Evolutionary conservation across 163 green algal genomes (phyloP).

Genomic region (Chlamydomonas reinhardtii): DNA sequence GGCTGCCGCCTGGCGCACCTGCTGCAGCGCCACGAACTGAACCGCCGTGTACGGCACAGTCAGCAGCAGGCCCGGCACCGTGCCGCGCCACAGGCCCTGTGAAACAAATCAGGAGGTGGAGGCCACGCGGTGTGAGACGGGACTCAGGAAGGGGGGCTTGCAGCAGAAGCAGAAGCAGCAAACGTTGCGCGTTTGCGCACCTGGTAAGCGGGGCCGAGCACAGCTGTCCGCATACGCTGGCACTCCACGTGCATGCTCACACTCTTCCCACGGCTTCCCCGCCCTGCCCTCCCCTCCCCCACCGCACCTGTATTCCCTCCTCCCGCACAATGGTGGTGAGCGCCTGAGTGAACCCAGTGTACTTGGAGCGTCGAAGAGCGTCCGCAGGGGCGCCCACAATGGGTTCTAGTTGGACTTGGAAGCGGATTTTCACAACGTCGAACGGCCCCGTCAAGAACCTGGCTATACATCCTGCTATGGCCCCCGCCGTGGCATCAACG

Average conservation of each 20-base stretch:
- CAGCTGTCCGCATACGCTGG: no score
- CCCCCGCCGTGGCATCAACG: conserved; percentile 79
- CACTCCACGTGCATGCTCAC: no score
- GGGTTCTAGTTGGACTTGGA: conserved; percentile 95
- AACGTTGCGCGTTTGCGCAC: no score
- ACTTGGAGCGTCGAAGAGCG: conserved; percentile 76
- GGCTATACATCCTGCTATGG: conserved; percentile 86
- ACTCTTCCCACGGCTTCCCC: no score
- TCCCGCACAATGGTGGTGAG: conserved; percentile 89
- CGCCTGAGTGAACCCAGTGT: conserved; percentile 92
- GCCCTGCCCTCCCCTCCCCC: no score
- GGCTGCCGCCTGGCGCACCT: conserved; percentile 76
- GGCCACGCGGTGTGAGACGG: no score
- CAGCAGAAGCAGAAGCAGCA: no score
- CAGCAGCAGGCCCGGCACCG: conserved; percentile 93
- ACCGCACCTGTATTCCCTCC: conserved; percentile 87
- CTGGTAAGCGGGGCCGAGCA: no score
- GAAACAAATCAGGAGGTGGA: not conserved
- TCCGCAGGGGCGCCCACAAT: conserved; percentile 38
- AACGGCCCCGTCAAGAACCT: conserved; percentile 91
- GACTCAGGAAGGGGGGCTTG: no score
- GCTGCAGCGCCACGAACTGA: conserved; percentile 94
- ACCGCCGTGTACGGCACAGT: conserved; percentile 97
- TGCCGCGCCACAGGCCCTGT: conserved; percentile 97
- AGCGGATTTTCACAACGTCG: conserved; percentile 98